These are phyloP conservation scores for Ailanthus altissimus DNA, from an alignment of 345 rosid species.

Conservation along the genomic window DNA sequence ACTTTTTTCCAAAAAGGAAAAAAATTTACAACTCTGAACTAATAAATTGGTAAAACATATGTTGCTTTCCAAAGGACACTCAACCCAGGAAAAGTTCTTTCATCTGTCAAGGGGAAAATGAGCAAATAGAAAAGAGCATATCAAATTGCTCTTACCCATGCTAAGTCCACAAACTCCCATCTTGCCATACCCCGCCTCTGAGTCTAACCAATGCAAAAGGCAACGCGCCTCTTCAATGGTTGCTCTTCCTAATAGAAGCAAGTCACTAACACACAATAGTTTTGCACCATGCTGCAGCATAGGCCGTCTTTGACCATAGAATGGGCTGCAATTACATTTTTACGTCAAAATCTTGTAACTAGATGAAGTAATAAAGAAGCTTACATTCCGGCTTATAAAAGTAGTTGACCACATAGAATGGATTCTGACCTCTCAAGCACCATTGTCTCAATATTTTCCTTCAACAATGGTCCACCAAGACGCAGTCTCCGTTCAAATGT, in stretches of 20 bases:
- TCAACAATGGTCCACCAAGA: conserved; percentile 87
- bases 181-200: conserved; percentile 89
- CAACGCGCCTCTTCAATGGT: conserved; percentile 93
- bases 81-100: conserved; percentile 4
- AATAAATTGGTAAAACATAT: neutral
- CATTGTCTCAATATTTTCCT: conserved; percentile 92
- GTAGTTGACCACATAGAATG: conserved; percentile 15
- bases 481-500: conserved; percentile 85
- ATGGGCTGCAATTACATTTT: conserved; percentile 73
- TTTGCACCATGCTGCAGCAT: conserved; percentile 82
- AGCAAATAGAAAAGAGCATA: neutral
- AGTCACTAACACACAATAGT: conserved; percentile 93
- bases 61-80: neutral
- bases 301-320: conserved; percentile 93
- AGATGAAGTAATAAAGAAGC: conserved; percentile 6
- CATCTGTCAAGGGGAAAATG: conserved; percentile 5
- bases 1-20: neutral
- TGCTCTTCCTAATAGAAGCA: conserved; percentile 88
- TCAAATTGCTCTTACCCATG: conserved; percentile 68
- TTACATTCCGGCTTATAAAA: conserved; percentile 13
- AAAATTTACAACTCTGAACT: neutral
- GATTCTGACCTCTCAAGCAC: conserved; percentile 86
- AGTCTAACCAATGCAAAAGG: conserved; percentile 87
- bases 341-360: conserved; percentile 22
- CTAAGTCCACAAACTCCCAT: conserved; percentile 97